phyloP scores from a whole-genome alignment of 2,329 filamentous ascomycete species.

The Penicillium digitatum region DNA sequence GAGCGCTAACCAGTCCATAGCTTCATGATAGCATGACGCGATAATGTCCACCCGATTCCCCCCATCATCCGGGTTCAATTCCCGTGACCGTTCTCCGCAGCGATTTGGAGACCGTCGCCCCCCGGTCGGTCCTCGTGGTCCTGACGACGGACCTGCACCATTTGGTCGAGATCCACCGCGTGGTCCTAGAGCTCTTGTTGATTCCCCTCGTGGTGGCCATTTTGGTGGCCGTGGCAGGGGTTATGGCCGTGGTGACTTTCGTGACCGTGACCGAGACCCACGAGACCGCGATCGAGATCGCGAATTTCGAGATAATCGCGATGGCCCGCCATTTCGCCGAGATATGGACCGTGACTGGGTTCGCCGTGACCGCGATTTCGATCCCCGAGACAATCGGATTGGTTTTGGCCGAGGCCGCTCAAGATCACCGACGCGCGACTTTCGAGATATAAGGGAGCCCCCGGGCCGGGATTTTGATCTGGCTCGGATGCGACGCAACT shows the following conservation, averaged over 20 bases:
- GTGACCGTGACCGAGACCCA: constrained; percentile 55
- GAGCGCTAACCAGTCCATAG: constrained; percentile 37
- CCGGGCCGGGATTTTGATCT: constrained; percentile 38
- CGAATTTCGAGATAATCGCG: constrained; percentile 41
- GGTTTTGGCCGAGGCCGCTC: constrained; percentile 47
- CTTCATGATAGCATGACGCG: constrained; percentile 36
- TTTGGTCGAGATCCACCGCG: constrained; percentile 69
- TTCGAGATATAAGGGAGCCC: constrained; percentile 38
- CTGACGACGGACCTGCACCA: constrained; percentile 58
- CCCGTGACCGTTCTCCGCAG: constrained; percentile 66
- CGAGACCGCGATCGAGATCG: constrained; percentile 43
- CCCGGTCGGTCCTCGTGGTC: constrained; percentile 45
- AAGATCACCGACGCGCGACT: constrained; percentile 43
- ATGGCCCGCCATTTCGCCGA: constrained; percentile 41
- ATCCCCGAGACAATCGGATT: constrained; percentile 42
- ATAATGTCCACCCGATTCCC: constrained; percentile 59
- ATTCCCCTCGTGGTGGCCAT: constrained; percentile 56
- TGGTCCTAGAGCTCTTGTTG: constrained; percentile 74
- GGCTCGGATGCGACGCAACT: constrained; percentile 42
- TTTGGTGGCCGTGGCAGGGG: constrained; percentile 46
- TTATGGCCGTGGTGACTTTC: constrained; percentile 35
- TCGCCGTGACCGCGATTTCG: constrained; percentile 47
- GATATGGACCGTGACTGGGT: constrained; percentile 45
- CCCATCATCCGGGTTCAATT: constrained; percentile 59
- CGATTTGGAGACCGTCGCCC: constrained; percentile 69